Percentiles rank a stretch among this genome's conserved stretches.
Evolutionary conservation across 2,329 filamentous ascomycete species (phyloP).

Genomic region (Aspergillus calidoustus): DNA sequence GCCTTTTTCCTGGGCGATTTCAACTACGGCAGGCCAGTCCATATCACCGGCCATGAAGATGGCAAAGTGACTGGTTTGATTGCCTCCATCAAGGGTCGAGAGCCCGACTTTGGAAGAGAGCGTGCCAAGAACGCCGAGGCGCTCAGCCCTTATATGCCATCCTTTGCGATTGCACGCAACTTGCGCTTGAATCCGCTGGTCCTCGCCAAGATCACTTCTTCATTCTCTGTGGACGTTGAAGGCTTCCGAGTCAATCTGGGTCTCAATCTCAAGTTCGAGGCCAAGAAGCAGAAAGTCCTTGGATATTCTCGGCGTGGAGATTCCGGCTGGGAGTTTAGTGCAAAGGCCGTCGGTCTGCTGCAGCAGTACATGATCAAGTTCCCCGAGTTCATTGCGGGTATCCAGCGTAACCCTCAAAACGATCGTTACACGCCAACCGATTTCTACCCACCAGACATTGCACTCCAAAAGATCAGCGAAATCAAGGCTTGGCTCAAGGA

Average conservation of each 20-base stretch:
- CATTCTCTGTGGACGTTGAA: conserved; percentile 82
- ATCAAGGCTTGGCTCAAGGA: conserved; percentile 92
- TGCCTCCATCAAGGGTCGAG: conserved; percentile 71
- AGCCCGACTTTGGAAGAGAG: conserved; percentile 78
- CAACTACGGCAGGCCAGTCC: conserved; percentile 87
- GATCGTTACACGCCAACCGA: conserved; percentile 84
- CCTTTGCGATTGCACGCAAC: conserved; percentile 83
- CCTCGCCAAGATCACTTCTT: conserved; percentile 93
- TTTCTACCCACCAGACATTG: conserved; percentile 76
- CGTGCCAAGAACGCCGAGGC: conserved; percentile 74
- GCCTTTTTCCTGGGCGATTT: conserved; percentile 95
- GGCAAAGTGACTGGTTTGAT: conserved; percentile 81
- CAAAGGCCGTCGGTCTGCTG: conserved; percentile 78
- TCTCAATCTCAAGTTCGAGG: conserved; percentile 95
- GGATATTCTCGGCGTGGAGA: conserved; percentile 88
- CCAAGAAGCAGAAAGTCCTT: conserved; percentile 90
- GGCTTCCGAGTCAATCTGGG: conserved; percentile 87
- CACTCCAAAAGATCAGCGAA: conserved; percentile 84
- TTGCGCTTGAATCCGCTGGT: conserved; percentile 83
- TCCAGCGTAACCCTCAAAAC: conserved; percentile 82
- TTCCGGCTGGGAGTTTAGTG: conserved; percentile 94
- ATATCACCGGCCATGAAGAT: conserved; percentile 73
- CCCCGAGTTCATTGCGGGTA: conserved; percentile 90
- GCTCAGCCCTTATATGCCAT: conserved; percentile 77
- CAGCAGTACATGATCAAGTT: conserved; percentile 91